Base-by-base conservation (phyloP, 495 filamentous ascomycete species). In the Annulohypoxylon maeteangense region DNA sequence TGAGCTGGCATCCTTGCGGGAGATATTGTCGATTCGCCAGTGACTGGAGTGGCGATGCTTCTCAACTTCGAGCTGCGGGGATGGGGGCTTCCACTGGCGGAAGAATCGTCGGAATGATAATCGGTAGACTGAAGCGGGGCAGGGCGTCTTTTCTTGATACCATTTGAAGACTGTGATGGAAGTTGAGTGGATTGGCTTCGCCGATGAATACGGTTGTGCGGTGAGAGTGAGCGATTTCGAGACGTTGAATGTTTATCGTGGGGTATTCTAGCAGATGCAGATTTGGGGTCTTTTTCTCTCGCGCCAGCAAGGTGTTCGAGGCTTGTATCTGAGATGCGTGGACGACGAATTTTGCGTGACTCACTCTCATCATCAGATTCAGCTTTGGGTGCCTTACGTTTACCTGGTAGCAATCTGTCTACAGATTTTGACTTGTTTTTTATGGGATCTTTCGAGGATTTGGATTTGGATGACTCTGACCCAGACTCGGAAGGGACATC, bases 91-190 rank as follows among this genome's bases (percentile, higher is more conserved):
- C 88, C 86, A 74, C 89, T 91, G 2, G 85, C 87, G 53, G 91
- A 92, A 7, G 92, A 93, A 36, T 92, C 90, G 53, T 90, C 90
- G 1, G 90, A 92, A 58, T 88, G 87, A 25, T 90, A 84, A 66
- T 93, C 91, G 68, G 92, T 80, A 7, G 84, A 78, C 64, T 86
- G 82, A 7, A 90, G 81, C 18, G 90, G 89, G 1, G 85, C 82
- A 11, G 86, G 87, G 27, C 84, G 82, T 69, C 85, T 84, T 76
- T 88, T 88, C 75, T 88, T 88, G 29, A 82, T 80, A 68, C 86
- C 85, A 72, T 86, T 85, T n/a, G 82, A 79, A 44, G 80, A 80
- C 14, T 81, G 78, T 8, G 79, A 79, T 42, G 80, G 81, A 27
- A 87, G 80, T 36, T 91, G 90, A 14, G 86, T 90, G 18, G 91